These are phyloP conservation scores for Rhizopogon vinicolor DNA, from an alignment of 768 basidiomycete species.

Conservation along the genomic window DNA sequence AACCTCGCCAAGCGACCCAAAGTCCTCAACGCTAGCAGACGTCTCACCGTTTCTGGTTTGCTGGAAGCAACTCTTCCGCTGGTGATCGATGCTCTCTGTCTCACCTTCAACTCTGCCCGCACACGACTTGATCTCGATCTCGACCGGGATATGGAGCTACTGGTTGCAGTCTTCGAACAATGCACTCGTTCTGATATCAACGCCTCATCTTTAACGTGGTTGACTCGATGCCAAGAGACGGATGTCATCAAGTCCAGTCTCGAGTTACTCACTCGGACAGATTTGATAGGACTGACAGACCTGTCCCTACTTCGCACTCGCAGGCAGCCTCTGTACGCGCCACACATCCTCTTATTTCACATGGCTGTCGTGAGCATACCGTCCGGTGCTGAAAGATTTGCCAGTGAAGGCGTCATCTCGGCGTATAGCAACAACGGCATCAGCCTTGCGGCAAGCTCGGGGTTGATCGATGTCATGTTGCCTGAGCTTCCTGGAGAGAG, in stretches of 20 bases:
- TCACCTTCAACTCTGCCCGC: slow-evolving; percentile 62
- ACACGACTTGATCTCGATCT: slow-evolving; percentile 55
- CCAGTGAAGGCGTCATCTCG: slow-evolving; percentile 73
- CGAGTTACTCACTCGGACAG: slow-evolving; percentile 63
- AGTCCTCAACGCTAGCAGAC: slow-evolving; percentile 53
- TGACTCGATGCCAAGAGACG: slow-evolving; percentile 74
- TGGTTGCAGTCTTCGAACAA: slow-evolving; percentile 81
- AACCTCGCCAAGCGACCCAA: slow-evolving; percentile 45
- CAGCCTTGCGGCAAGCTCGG: slow-evolving; percentile 70
- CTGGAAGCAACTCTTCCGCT: slow-evolving; percentile 61
- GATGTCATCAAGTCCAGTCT: slow-evolving; percentile 75
- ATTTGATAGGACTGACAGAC: slow-evolving; percentile 68
- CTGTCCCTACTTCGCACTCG: slow-evolving; percentile 55
- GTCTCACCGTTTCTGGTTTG: slow-evolving; percentile 52
- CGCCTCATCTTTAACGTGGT: slow-evolving; percentile 70
- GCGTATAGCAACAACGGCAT: slow-evolving; percentile 85
- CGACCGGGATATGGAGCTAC: slow-evolving; percentile 76
- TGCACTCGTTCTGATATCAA: slow-evolving; percentile 67
- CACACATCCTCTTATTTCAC: slow-evolving; percentile 81
- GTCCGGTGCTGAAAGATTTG: slow-evolving; percentile 78
- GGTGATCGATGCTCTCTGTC: slow-evolving; percentile 61
- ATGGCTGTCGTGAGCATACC: slow-evolving; percentile 76
- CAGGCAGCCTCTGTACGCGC: slow-evolving; percentile 66
- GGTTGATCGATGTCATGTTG: slow-evolving; percentile 60
- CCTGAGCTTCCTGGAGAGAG: slow-evolving; percentile 72